A percentile compares a stretch with the other conserved stretches of the same genome.
phyloP scores from a whole-genome alignment of 2,329 filamentous ascomycete species.

The Sporothrix variecibatus region DNA sequence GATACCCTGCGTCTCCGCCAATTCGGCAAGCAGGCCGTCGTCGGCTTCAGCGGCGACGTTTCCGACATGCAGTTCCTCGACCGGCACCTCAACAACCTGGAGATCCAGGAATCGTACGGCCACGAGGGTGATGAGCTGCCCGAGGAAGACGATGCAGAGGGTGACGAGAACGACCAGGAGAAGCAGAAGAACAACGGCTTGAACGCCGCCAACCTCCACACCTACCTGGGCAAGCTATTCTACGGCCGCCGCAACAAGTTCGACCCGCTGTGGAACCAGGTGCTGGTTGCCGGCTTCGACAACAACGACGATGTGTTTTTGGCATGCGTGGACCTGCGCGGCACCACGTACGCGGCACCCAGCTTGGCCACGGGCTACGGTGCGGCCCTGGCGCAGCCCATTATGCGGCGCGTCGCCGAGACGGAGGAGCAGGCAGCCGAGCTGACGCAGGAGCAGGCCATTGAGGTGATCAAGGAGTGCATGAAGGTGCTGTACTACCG shows the following conservation, averaged over 20 bases:
- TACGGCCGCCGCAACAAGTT: conserved; percentile 94
- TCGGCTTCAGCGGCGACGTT: conserved; percentile 96
- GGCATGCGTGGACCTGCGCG: conserved; percentile 85
- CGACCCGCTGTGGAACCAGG: conserved; percentile 95
- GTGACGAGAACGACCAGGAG: conserved; percentile 63
- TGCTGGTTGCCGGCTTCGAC: conserved; percentile 88
- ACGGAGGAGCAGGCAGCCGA: conserved; percentile 76
- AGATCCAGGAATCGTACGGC: conserved; percentile 86
- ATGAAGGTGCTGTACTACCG: conserved; percentile 99
- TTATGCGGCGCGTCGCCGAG: conserved; percentile 80
- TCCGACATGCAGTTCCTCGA: conserved; percentile 99
- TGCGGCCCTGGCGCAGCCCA: conserved; percentile 86
- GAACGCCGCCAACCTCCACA: conserved; percentile 92
- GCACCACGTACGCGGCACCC: conserved; percentile 86
- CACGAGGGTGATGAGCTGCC: conserved; percentile 34
- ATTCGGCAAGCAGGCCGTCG: conserved; percentile 79
- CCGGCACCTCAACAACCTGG: conserved; percentile 82
- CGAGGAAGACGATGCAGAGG: conserved; percentile 41
- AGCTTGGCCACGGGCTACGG: conserved; percentile 93
- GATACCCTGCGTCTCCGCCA: conserved; percentile 92
- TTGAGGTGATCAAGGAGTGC: conserved; percentile 82
- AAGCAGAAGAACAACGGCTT: conserved; percentile 56
- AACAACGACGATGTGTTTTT: conserved; percentile 81
- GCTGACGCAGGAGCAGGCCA: conserved; percentile 74
- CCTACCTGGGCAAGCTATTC: conserved; percentile 92